Base-by-base conservation (phyloP, 2,329 filamentous ascomycete species). In the Endoconidiophora laricicola region DNA sequence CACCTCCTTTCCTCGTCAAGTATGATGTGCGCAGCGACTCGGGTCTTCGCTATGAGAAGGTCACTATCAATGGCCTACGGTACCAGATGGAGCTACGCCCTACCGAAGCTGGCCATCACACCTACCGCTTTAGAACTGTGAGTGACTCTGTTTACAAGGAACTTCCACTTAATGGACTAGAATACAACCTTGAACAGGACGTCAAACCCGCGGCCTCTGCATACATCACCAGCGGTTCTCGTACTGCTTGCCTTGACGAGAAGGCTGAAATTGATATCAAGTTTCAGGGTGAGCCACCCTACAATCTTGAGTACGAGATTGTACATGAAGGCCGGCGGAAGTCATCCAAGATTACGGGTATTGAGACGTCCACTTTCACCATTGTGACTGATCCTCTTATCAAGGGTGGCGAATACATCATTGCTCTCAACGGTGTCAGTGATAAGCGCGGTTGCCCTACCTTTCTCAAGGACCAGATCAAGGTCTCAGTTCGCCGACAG, bases 181-280 rank as follows among this genome's bases (percentile, higher is more conserved):
- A 74, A 46, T 73, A 81, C 54, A 65, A 76, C 7, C 67, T 96
- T 39, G 82, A 93, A 63, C 90, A 96, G 63, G 81, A 86, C 58
- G 90, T 98, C 57, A 94, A 93, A 63, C 91, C 91, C 7, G 85
- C 88, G 3, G 90, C 91, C 5, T 85, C 83, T 7, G 90, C 90
- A 22, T 78, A 81, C 54, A 71, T 87, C 50, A 71, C 75, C 41
- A 67, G 72, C 23, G 67, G 70, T 37, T 66, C 66, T 20, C 71
- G 78, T 54, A 79, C 76, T 57, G 79, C 83, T 45, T 98, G 91
- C 60, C 81, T 96, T 50, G 86, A 91, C 53, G 81, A 94, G 50
- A 72, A 80, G 18, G 78, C 88, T 5, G 75, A 80, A 29, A 77
- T 91, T 24, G 78, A 86, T 50, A 78, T 95, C 38, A 65, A 72